Evolutionary conservation across 1,284 basidiomycete species (phyloP).

Genomic region (Phenoliferia sp.): DNA sequence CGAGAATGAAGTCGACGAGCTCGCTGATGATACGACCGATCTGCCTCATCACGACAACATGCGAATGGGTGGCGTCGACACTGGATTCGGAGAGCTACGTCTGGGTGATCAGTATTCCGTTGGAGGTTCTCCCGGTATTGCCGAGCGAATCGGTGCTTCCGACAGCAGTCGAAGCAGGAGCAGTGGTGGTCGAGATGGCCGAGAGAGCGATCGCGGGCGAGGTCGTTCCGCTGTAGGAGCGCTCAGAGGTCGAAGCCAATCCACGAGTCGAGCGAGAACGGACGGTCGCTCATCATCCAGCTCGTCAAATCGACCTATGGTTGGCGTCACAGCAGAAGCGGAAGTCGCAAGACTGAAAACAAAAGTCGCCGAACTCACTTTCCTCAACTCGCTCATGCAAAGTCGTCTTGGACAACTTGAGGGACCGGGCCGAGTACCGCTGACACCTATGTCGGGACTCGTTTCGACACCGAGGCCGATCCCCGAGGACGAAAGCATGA

Average conservation of each 20-base stretch:
- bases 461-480: conserved; percentile 13
- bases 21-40: conserved; percentile 14
- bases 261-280: conserved; percentile 9
- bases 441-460: conserved; percentile 17
- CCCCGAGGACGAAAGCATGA: background rate
- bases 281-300: conserved; percentile 6
- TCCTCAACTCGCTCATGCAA: conserved; percentile 38
- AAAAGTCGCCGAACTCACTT: conserved; percentile 36
- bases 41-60: background rate
- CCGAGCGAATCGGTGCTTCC: background rate
- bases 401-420: conserved; percentile 33
- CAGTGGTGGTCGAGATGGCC: background rate
- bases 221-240: background rate
- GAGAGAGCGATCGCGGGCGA: background rate
- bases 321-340: conserved; percentile 8
- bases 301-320: conserved; percentile 6
- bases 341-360: conserved; percentile 31
- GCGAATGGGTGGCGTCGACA: conserved; percentile 26
- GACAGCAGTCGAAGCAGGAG: conserved; percentile 1
- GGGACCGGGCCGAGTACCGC: conserved; percentile 19
- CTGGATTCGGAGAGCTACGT: conserved; percentile 22
- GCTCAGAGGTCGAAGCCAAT: background rate
- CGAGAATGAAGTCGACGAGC: conserved; percentile 29
- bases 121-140: background rate
- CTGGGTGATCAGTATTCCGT: conserved; percentile 6